phyloP scores from a whole-genome alignment of 495 filamentous ascomycete genomes.

The Niebla homalea region DNA sequence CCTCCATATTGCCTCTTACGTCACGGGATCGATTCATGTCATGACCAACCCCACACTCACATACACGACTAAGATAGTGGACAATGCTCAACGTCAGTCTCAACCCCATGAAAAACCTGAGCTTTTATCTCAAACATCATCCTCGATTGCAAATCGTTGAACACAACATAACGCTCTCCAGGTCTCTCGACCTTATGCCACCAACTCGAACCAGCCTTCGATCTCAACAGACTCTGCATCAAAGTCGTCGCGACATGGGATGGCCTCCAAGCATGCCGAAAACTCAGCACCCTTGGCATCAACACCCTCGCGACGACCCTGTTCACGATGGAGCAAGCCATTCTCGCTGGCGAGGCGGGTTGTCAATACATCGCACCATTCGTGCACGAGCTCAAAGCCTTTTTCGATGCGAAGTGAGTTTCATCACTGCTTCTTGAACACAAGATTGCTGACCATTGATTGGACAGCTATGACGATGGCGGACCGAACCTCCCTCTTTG shows the following conservation, averaged over 20 bases:
- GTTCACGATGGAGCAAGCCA: constrained; percentile 45
- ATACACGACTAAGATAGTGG: constrained; percentile 36
- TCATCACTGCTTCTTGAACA: neutral
- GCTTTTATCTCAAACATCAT: neutral
- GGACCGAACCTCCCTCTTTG: constrained; percentile 37
- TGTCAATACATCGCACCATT: constrained; percentile 51
- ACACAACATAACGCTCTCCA: no score
- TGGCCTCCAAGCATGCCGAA: constrained; percentile 46
- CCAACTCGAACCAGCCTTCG: constrained; percentile 34
- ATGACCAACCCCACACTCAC: constrained; percentile 48
- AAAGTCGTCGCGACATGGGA: constrained; percentile 54
- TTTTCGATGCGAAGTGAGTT: constrained; percentile 40
- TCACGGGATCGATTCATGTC: constrained; percentile 43
- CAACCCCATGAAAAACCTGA: neutral
- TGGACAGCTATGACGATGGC: constrained; percentile 30
- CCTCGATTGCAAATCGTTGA: neutral
- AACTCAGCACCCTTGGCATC: constrained; percentile 38
- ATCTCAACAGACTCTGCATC: constrained; percentile 40
- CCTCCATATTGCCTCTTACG: constrained; percentile 35
- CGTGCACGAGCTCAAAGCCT: constrained; percentile 50
- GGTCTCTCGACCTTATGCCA: constrained; percentile 37
- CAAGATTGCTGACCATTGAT: constrained; percentile 7
- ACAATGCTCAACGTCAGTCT: constrained; percentile 40
- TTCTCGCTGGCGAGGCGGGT: constrained; percentile 39
- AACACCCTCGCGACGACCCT: constrained; percentile 48